A percentile compares a stretch with the other conserved stretches of the same genome.
Evolutionary conservation across 805 yeast species (phyloP).

Genomic region (Ogataea trehaloabstinens): DNA sequence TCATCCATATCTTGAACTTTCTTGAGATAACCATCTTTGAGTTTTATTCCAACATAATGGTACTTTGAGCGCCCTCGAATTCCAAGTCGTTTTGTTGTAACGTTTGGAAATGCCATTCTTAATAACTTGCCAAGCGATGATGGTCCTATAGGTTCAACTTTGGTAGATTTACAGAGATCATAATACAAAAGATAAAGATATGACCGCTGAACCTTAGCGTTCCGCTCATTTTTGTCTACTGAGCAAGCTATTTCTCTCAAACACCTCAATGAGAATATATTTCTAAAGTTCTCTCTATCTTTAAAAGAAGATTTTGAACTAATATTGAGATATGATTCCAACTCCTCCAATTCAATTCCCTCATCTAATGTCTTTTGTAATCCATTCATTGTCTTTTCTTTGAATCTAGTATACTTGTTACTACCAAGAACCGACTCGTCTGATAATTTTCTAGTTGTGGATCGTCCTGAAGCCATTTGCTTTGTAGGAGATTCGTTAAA

Average conservation of each 20-base stretch:
- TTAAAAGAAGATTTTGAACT: slow-evolving; percentile 15
- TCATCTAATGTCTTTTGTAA: slow-evolving; percentile 18
- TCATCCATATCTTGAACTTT: slow-evolving; percentile 13
- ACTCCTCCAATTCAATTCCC: slow-evolving; percentile 12
- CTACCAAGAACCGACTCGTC: slow-evolving; percentile 13
- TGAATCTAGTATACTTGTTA: slow-evolving; percentile 18
- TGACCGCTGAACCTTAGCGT: slow-evolving; percentile 18
- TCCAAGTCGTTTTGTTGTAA: slow-evolving; percentile 74
- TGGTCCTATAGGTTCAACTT: slow-evolving; percentile 56
- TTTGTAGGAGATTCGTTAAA: not conserved
- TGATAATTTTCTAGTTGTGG: slow-evolving; percentile 2
- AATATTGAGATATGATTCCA: slow-evolving; percentile 17
- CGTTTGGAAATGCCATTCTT: slow-evolving; percentile 58
- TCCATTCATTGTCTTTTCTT: slow-evolving; percentile 13
- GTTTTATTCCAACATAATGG: slow-evolving; percentile 70
- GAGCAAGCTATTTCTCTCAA: slow-evolving; percentile 22
- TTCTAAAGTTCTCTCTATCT: slow-evolving; percentile 22
- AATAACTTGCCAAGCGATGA: slow-evolving; percentile 74
- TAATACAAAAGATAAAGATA: slow-evolving; percentile 23
- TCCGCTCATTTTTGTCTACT: slow-evolving; percentile 10
- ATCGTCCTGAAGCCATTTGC: not conserved
- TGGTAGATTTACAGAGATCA: slow-evolving; percentile 19
- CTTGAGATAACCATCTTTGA: slow-evolving; percentile 11
- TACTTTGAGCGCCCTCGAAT: slow-evolving; percentile 77
- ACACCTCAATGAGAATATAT: slow-evolving; percentile 25